These are phyloP conservation scores for Leptographium flavum DNA, from an alignment of 2,329 filamentous ascomycete genomes.

Conservation along the genomic window DNA sequence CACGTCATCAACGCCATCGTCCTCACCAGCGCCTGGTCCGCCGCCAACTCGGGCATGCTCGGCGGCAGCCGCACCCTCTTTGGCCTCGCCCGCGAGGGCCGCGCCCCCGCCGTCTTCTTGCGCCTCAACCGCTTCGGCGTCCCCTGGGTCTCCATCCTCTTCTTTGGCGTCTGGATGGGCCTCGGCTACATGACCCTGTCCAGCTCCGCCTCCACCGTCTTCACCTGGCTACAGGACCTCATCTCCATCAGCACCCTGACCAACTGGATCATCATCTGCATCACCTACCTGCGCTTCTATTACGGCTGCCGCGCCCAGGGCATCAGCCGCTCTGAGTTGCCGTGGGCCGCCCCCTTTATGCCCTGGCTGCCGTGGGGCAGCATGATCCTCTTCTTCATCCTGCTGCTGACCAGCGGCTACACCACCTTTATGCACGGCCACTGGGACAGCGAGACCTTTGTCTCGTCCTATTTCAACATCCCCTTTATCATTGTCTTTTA, in stretches of 20 bases:
- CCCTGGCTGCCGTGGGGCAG: constrained; percentile 54
- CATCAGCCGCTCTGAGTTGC: constrained; percentile 43
- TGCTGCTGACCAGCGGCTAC: constrained; percentile 17
- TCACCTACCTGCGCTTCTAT: constrained; percentile 49
- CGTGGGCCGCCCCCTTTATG: constrained; percentile 50
- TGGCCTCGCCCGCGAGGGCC: constrained; percentile 41
- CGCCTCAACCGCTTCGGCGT: constrained; percentile 35
- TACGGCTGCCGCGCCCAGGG: constrained; percentile 50
- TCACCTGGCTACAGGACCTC: constrained; percentile 25
- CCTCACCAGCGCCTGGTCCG: constrained; percentile 55
- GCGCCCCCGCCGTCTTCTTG: constrained; percentile 41
- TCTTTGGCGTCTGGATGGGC: constrained; percentile 27
- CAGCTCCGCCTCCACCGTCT: constrained; percentile 12
- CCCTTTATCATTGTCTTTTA: constrained; percentile 12
- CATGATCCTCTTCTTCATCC: constrained; percentile 27
- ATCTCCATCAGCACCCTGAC: constrained; percentile 55
- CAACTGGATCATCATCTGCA: constrained; percentile 25
- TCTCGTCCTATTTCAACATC: constrained; percentile 24
- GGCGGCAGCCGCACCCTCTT: constrained; percentile 44
- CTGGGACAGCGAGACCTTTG: constrained; percentile 18
- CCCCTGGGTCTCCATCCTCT: constrained; percentile 41
- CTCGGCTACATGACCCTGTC: constrained; percentile 38
- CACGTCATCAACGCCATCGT: constrained; percentile 65
- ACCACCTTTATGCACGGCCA: constrained; percentile 18
- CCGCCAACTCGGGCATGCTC: constrained; percentile 51